Conservation (phyloP, 371 early-diverging fungal species). For the Phascolomyces articulosus region DNA sequence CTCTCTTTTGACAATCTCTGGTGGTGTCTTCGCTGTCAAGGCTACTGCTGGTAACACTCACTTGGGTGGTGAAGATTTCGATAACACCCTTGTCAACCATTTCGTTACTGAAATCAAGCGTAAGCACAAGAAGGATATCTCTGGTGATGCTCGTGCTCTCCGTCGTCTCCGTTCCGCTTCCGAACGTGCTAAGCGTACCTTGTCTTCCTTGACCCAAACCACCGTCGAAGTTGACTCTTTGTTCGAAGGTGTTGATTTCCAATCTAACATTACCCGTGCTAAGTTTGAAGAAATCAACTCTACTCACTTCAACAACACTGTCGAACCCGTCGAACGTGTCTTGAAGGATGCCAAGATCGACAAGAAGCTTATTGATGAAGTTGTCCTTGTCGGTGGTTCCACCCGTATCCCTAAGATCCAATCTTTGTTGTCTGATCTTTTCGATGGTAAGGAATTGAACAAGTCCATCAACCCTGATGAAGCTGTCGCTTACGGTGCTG, state of each 20-base stretch:
- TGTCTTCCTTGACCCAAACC: slow-evolving; percentile 85
- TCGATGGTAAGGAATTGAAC: slow-evolving; percentile 83
- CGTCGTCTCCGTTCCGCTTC: slow-evolving; percentile 93
- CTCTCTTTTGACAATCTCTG: slow-evolving; percentile 93
- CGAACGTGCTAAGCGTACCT: slow-evolving; percentile 96
- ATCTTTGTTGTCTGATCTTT: slow-evolving; percentile 94
- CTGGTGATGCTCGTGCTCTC: slow-evolving; percentile 84
- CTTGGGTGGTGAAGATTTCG: slow-evolving; percentile 99
- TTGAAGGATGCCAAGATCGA: slow-evolving; percentile 93
- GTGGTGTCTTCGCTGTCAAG: slow-evolving; percentile 93
- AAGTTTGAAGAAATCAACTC: slow-evolving; percentile 94
- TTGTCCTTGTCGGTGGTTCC: slow-evolving; percentile 99
- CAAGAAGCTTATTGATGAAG: slow-evolving; percentile 91
- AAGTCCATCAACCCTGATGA: slow-evolving; percentile 95
- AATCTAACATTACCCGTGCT: slow-evolving; percentile 91
- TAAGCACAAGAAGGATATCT: slow-evolving; percentile 78
- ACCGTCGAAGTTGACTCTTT: slow-evolving; percentile 91
- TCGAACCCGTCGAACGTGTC: slow-evolving; percentile 82
- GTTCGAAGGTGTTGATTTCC: slow-evolving; percentile 86
- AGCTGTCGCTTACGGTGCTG: slow-evolving; percentile 96
- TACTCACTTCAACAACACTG: slow-evolving; percentile 78
- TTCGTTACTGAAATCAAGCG: slow-evolving; percentile 87
- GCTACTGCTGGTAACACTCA: slow-evolving; percentile 98
- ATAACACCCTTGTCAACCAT: slow-evolving; percentile 83
- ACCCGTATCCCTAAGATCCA: slow-evolving; percentile 99